Conservation (phyloP, 2,329 filamentous ascomycete genomes). For the Xenoacremonium recifei region DNA sequence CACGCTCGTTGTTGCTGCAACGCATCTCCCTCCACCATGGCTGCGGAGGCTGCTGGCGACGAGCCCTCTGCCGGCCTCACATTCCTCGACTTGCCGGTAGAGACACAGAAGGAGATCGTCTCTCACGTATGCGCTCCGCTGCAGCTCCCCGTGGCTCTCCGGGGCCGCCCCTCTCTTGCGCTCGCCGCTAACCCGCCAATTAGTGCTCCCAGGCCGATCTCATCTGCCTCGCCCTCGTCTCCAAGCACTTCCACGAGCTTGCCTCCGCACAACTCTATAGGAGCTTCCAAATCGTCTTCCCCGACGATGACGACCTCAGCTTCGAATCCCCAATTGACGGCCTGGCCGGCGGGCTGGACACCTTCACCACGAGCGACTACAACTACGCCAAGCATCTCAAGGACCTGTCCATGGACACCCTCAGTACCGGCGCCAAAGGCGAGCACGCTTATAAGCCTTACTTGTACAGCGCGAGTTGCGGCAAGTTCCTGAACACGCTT, state of each 20-base stretch:
- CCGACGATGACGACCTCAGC: conserved; percentile 54
- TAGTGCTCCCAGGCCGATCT: conserved; percentile 54
- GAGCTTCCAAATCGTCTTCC: conserved; percentile 59
- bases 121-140: conserved; percentile 37
- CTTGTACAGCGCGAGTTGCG: conserved; percentile 53
- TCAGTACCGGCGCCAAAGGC: conserved; percentile 51
- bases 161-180: neutral
- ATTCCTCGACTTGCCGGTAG: conserved; percentile 44
- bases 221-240: conserved; percentile 58
- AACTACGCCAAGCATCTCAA: conserved; percentile 59
- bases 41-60: conserved; percentile 30
- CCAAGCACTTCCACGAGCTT: conserved; percentile 55
- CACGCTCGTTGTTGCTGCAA: neutral
- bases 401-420: conserved; percentile 55
- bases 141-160: too few species aligned
- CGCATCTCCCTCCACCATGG: conserved; percentile 29
- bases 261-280: conserved; percentile 59
- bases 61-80: conserved; percentile 25
- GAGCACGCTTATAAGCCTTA: conserved; percentile 54
- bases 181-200: conserved; percentile 4
- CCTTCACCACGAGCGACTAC: conserved; percentile 62
- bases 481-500: conserved; percentile 63
- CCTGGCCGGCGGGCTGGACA: conserved; percentile 58
- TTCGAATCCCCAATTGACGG: conserved; percentile 56
- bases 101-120: conserved; percentile 49